Evolutionary conservation across 805 yeast species (phyloP).

Genomic region (Wickerhamomyces xylosicus): DNA sequence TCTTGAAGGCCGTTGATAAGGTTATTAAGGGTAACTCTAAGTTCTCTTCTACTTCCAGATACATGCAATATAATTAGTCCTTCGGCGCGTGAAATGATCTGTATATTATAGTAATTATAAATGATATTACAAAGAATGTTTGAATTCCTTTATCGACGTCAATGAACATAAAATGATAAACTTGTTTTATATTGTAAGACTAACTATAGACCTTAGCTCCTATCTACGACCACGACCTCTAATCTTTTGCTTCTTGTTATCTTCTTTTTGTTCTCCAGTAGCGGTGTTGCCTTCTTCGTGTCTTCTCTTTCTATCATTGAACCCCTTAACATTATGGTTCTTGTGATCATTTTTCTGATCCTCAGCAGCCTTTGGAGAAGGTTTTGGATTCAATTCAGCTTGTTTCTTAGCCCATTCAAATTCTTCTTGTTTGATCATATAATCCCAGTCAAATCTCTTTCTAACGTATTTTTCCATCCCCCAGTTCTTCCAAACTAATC

Average conservation of each 20-base stretch:
- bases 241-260: conserved; percentile 16
- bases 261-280: background rate
- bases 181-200: too few relatives aligned
- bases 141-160: too few relatives aligned
- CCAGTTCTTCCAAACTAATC: conserved; percentile 95
- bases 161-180: too few relatives aligned
- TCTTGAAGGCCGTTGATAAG: conserved; percentile 94
- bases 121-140: too few relatives aligned
- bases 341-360: conserved; percentile 2
- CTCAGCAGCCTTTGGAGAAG: conserved; percentile 23
- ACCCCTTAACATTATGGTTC: background rate
- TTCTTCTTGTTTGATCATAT: conserved; percentile 43
- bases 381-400: conserved; percentile 9
- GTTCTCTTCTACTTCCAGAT: conserved; percentile 93
- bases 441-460: conserved; percentile 78
- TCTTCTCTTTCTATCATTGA: conserved; percentile 10
- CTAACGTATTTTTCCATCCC: conserved; percentile 67
- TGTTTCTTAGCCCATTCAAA: conserved; percentile 13
- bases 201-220: background rate
- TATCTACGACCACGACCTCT: conserved; percentile 20
- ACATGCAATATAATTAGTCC: conserved; percentile 86
- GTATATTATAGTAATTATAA: too few relatives aligned
- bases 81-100: too few relatives aligned
- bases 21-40: conserved; percentile 98
- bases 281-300: conserved; percentile 1